Evolutionary conservation across 2,329 filamentous ascomycete genomes (phyloP), one percentile per base, ranked within the genome.

Genomic region (Decorospora gaudefroyi): DNA sequence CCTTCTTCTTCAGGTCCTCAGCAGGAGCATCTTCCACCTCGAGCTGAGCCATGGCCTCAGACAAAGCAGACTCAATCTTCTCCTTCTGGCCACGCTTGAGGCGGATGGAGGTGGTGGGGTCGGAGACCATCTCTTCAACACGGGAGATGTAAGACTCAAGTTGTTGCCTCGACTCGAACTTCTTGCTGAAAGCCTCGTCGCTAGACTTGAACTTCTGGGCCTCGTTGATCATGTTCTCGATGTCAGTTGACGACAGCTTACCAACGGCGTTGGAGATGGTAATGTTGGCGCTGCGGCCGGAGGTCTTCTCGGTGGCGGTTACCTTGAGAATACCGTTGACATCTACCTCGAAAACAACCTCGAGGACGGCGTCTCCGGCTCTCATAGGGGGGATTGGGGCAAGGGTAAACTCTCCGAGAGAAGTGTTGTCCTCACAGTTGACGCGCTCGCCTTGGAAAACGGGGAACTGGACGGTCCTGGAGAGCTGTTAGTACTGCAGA

Each of bases 241-340:
- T 99, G 79, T 99, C 93, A 53, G 78, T 77, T 40, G 86, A 88
- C 54, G 90, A 96, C 62, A 99, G 89, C 83, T 99, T 99, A 75
- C 93, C 93, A 68, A 99, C 92, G 49, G 93, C 96, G 85, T 99
- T 99, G 77, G 89, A 90, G 78, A 99, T 99, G 73, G 93, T 99
- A 76, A 99, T 99, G 85, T 99, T 99, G 77, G 93, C 93, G 70
- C 83, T 93, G 74, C 93, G 91, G 69, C 93, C 93, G 22, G 93
- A 96, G 64, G 90, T 92, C 86, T 99, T 99, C 84, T 99, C 93
- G 33, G 92, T 96, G 61, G 93, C 93, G 55, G 92, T 97, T 69
- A 97, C 93, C 86, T 99, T 99, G 61, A 99, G 86, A 74, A 96
- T 96, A 86, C 93, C 93, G 82, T 99, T 99, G 83, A 96, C 93